Percentiles rank a stretch among this genome's conserved stretches.
Conservation (phyloP, 2,329 filamentous ascomycete species). For the Aspergillus piperis region DNA sequence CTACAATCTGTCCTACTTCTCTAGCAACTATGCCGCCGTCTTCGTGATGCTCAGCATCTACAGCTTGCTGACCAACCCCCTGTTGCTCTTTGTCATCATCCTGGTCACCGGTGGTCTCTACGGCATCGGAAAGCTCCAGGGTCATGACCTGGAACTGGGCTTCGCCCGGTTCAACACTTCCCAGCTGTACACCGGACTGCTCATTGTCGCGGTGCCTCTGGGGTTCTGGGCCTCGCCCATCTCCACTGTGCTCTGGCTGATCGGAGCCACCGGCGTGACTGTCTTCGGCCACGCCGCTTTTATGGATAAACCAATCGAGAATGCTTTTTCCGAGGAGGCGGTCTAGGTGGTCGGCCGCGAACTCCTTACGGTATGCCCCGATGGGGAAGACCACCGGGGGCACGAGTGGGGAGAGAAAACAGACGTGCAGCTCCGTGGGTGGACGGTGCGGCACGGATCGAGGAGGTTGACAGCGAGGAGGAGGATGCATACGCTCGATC, state of each 20-base stretch:
- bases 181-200: constrained; percentile 88
- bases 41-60: constrained; percentile 97
- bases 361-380: constrained; percentile 87
- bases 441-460: constrained; percentile 45
- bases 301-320: constrained; percentile 99
- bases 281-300: constrained; percentile 93
- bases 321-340: constrained; percentile 99
- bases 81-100: constrained; percentile 88
- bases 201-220: constrained; percentile 80
- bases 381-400: constrained; percentile 99
- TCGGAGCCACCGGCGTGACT: constrained; percentile 89
- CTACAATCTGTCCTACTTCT: constrained; percentile 97
- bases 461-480: constrained; percentile 42
- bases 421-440: constrained; percentile 57
- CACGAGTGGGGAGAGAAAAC: constrained; percentile 65
- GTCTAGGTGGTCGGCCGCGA: constrained; percentile 99
- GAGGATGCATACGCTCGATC: constrained; percentile 41
- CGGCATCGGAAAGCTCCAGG: constrained; percentile 86
- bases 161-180: constrained; percentile 80
- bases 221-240: constrained; percentile 84
- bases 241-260: constrained; percentile 85
- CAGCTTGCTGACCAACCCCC: constrained; percentile 82
- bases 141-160: constrained; percentile 84
- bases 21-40: constrained; percentile 94
- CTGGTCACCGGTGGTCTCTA: constrained; percentile 85